Conservation (phyloP, 2,329 filamentous ascomycete species). For the Lasiodiplodia gonubiensis region DNA sequence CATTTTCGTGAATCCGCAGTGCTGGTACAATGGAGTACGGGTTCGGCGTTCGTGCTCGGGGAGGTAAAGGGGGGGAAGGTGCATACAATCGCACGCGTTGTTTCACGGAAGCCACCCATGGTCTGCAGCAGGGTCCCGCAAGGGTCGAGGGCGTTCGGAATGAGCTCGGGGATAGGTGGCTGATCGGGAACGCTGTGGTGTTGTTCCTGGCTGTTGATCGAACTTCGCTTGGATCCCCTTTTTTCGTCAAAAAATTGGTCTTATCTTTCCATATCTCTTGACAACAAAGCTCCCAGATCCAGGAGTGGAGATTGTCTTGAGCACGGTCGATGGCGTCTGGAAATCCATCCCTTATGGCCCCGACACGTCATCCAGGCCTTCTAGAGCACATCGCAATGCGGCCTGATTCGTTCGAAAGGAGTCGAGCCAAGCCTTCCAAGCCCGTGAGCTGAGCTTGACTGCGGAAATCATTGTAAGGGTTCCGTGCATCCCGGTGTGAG, state of each 20-base stretch:
- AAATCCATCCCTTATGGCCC: conserved; percentile 1
- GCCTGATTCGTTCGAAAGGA: background rate
- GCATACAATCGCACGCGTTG: conserved; percentile 19
- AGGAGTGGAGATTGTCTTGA: background rate
- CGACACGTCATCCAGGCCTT: background rate
- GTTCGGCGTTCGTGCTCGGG: background rate
- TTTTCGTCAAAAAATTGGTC: background rate
- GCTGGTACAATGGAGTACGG: conserved; percentile 4
- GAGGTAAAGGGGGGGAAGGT: conserved; percentile 14
- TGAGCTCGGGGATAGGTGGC: conserved; percentile 21
- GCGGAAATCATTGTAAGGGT: conserved; percentile 2
- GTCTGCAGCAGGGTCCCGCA: background rate
- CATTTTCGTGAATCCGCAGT: conserved; percentile 20
- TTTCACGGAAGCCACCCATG: conserved; percentile 15
- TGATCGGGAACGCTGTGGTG: conserved; percentile 7
- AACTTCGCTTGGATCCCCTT: background rate
- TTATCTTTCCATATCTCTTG: conserved; percentile 1
- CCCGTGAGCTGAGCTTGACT: conserved; percentile 6
- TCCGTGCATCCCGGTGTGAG: conserved; percentile 12
- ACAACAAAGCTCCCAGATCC: background rate
- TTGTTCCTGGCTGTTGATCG: conserved; percentile 9
- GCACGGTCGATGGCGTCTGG: background rate
- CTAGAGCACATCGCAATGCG: background rate
- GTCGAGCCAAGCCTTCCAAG: conserved; percentile 2
- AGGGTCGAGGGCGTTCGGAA: background rate